Conservation (phyloP, 306 rosid genomes). For the Cercis canadensis region DNA sequence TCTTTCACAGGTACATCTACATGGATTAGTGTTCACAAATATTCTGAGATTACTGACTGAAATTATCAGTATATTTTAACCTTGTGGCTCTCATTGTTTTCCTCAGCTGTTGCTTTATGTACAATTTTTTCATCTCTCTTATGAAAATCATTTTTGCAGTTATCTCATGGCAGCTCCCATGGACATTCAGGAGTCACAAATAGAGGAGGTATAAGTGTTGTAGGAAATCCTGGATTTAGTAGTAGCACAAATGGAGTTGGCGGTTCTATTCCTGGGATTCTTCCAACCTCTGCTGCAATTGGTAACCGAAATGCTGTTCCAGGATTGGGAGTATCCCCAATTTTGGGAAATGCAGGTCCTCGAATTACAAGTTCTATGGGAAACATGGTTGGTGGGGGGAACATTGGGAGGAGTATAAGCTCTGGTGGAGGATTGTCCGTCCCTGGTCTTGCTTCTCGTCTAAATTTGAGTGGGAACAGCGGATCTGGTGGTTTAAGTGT, state of each 20-base stretch:
- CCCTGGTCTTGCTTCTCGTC: slow-evolving; percentile 89
- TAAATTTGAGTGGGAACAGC: slow-evolving; percentile 75
- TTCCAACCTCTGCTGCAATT: slow-evolving; percentile 92
- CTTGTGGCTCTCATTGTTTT: slow-evolving; percentile 30
- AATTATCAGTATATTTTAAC: background rate
- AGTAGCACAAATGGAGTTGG: slow-evolving; percentile 96
- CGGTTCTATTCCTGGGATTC: slow-evolving; percentile 97
- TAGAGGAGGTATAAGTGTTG: slow-evolving; percentile 98
- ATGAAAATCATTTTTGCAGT: slow-evolving; percentile 56
- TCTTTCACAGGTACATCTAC: slow-evolving; percentile 77
- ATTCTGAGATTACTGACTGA: slow-evolving; percentile 18
- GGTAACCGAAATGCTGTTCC: slow-evolving; percentile 96
- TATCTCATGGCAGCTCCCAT: slow-evolving; percentile 86
- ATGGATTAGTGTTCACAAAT: background rate
- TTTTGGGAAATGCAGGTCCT: slow-evolving; percentile 85
- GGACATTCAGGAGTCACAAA: slow-evolving; percentile 88
- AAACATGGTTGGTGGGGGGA: slow-evolving; percentile 94
- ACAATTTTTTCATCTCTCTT: background rate
- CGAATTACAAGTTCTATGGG: slow-evolving; percentile 95
- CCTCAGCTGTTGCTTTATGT: slow-evolving; percentile 13
- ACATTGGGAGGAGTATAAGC: slow-evolving; percentile 73
- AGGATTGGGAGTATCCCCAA: slow-evolving; percentile 95
- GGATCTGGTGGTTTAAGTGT: slow-evolving; percentile 83
- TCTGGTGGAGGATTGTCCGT: slow-evolving; percentile 88
- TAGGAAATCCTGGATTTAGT: slow-evolving; percentile 97